Conservation (phyloP, 805 yeast species). For the Yamadazyma akitaensis region DNA sequence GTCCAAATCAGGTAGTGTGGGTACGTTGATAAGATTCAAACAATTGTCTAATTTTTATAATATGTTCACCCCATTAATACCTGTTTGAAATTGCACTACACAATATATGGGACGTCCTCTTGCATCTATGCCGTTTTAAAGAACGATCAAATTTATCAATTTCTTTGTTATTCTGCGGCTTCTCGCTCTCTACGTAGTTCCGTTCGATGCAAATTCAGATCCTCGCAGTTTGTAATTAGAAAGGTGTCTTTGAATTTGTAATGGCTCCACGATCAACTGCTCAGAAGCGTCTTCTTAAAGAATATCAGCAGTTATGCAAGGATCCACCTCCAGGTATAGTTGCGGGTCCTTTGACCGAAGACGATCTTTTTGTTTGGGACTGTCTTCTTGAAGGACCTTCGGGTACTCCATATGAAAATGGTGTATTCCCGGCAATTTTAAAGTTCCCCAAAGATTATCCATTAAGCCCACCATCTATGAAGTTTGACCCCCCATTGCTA, state of each 20-base stretch:
- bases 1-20: background rate
- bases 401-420: conserved; percentile 82
- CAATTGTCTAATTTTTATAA: no score
- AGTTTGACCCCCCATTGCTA: conserved; percentile 73
- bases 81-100: no score
- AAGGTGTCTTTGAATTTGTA: background rate
- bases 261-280: conserved; percentile 56
- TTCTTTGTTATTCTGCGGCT: no score
- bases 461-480: conserved; percentile 73
- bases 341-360: conserved; percentile 84
- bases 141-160: no score
- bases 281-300: conserved; percentile 80
- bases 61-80: no score
- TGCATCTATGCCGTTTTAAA: no score
- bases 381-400: conserved; percentile 81
- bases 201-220: background rate
- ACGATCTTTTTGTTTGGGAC: conserved; percentile 76
- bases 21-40: no score
- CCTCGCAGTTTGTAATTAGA: background rate
- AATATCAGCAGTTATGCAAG: conserved; percentile 76
- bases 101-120: no score
- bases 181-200: no score
- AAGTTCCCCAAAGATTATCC: conserved; percentile 80
- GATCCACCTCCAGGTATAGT: conserved; percentile 95
- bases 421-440: conserved; percentile 76